phyloP scores from a whole-genome alignment of 352 stramenopile species.

The Phytopythium aichiense region DNA sequence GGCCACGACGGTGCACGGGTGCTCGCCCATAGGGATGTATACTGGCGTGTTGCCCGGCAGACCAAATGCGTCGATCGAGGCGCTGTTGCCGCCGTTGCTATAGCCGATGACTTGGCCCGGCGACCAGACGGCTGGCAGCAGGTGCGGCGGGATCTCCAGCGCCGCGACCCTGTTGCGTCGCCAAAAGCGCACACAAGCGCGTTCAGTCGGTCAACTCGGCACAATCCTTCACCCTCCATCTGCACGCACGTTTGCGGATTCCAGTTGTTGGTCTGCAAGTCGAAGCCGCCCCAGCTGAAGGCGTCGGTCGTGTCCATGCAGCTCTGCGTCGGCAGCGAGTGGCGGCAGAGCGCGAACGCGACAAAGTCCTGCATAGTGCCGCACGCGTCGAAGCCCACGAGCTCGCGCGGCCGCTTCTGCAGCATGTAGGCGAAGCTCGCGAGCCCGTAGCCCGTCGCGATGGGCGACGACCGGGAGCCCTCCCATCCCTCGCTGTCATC shows the following conservation, averaged over 20 bases:
- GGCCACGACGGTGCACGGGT: conserved; percentile 59
- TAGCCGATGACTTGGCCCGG: conserved; percentile 42
- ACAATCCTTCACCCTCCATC: neutral
- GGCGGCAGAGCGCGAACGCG: conserved; percentile 50
- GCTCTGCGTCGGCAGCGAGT: conserved; percentile 18
- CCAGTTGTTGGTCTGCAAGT: conserved; percentile 36
- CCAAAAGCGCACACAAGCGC: neutral
- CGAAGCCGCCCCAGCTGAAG: conserved; percentile 69
- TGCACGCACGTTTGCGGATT: conserved; percentile 27
- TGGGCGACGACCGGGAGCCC: conserved; percentile 21
- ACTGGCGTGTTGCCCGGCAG: conserved; percentile 30
- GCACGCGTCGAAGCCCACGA: conserved; percentile 47
- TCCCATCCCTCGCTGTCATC: neutral
- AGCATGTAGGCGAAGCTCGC: conserved; percentile 58
- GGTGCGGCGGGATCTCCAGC: conserved; percentile 37
- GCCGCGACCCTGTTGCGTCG: conserved; percentile 32
- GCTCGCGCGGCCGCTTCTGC: conserved; percentile 11
- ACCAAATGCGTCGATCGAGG: conserved; percentile 11
- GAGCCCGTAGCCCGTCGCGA: conserved; percentile 59
- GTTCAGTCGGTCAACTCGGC: neutral
- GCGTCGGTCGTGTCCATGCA: conserved; percentile 68
- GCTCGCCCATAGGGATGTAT: conserved; percentile 64
- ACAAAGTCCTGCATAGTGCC: conserved; percentile 74
- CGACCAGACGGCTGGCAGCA: conserved; percentile 40
- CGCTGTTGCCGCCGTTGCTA: conserved; percentile 6